Evolutionary conservation across 139 green algal species (phyloP).

Genomic region (Coelastrella sp.): DNA sequence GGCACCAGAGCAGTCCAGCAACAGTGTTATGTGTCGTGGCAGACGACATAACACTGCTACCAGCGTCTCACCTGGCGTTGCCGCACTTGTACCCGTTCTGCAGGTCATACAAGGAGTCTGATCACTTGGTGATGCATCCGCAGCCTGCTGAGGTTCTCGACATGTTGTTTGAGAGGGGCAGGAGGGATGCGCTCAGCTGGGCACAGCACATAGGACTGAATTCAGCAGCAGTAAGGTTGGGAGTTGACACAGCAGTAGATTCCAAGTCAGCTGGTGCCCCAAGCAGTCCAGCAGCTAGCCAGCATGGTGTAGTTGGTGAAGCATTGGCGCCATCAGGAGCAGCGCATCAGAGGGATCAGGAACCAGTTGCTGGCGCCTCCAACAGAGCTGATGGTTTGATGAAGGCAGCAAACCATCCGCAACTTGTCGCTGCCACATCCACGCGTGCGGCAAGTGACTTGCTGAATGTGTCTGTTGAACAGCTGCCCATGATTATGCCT

Average conservation of each 20-base stretch:
- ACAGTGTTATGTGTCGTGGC: background rate
- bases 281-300: background rate
- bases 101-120: slow-evolving; percentile 27
- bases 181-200: slow-evolving; percentile 26
- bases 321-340: background rate
- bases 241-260: background rate
- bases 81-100: background rate
- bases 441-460: background rate
- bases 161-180: slow-evolving; percentile 46
- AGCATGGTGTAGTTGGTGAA: background rate
- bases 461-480: background rate
- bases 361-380: background rate
- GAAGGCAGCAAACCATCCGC: background rate
- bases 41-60: background rate
- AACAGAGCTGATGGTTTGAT: background rate
- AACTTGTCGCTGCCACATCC: too few species aligned
- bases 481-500: slow-evolving; percentile 2
- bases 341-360: background rate
- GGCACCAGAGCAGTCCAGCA: background rate
- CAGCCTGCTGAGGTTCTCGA: slow-evolving; percentile 29
- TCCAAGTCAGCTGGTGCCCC: background rate
- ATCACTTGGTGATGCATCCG: slow-evolving; percentile 31
- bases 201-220: background rate
- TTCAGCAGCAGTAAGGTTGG: background rate
- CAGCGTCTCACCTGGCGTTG: background rate